Conservation (phyloP, 208 protist species). For the Trypanosoma vivax region DNA sequence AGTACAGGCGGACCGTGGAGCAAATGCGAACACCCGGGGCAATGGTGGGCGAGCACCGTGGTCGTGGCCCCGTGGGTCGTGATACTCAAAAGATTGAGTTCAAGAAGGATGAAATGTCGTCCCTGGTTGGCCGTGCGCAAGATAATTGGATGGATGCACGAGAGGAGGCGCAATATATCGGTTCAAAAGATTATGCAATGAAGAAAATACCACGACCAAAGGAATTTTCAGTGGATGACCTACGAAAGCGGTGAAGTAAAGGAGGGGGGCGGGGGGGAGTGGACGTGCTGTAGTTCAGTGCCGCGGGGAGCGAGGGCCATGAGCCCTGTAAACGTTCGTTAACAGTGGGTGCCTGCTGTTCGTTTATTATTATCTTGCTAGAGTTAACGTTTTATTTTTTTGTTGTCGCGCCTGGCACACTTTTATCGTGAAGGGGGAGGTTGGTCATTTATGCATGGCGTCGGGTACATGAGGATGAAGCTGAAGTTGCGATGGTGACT, state of each 20-base stretch:
- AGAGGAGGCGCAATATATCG: slow-evolving; percentile 76
- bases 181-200: slow-evolving; percentile 84
- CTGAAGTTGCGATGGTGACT: too few species aligned
- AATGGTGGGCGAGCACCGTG: slow-evolving; percentile 81
- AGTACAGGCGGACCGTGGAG: slow-evolving; percentile 62
- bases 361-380: too few species aligned
- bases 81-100: slow-evolving; percentile 68
- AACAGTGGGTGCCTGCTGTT: too few species aligned
- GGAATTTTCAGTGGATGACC: slow-evolving; percentile 79
- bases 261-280: not conserved
- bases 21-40: slow-evolving; percentile 73
- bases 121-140: slow-evolving; percentile 65
- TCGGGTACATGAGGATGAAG: too few species aligned
- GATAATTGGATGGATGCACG: slow-evolving; percentile 74
- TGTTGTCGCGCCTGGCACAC: too few species aligned
- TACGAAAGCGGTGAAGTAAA: slow-evolving; percentile 52
- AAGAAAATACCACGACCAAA: slow-evolving; percentile 74
- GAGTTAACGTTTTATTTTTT: too few species aligned
- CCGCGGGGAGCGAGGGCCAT: not conserved
- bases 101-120: slow-evolving; percentile 51
- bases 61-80: slow-evolving; percentile 46
- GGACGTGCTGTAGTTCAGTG: not conserved
- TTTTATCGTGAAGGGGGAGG: too few species aligned
- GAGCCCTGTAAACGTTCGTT: too few species aligned
- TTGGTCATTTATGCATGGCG: too few species aligned